These are phyloP conservation scores for Podospora pseudoanserina DNA, from an alignment of 495 filamentous ascomycete species.

Conservation along the genomic window DNA sequence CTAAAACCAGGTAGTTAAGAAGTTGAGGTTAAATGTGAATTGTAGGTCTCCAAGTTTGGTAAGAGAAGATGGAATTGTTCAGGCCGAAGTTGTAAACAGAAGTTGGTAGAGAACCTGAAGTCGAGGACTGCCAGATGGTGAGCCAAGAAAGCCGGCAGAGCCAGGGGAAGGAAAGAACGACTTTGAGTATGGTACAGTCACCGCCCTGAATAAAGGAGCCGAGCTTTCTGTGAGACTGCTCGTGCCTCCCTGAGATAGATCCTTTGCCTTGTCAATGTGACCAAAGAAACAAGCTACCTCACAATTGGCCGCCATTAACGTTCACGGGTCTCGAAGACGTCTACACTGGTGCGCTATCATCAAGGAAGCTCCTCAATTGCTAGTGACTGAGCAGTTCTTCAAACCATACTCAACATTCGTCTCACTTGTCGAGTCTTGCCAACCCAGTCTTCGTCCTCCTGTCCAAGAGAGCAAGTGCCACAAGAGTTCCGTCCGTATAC, in stretches of 20 bases:
- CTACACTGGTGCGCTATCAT: neutral
- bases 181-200: neutral
- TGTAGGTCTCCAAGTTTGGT: neutral
- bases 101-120: neutral
- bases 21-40: neutral
- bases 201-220: too few relatives aligned
- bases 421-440: too few relatives aligned
- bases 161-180: neutral
- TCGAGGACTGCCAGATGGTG: neutral
- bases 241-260: neutral
- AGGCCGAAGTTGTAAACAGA: neutral
- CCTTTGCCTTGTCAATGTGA: neutral
- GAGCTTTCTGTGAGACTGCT: neutral
- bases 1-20: neutral
- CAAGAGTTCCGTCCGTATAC: too few relatives aligned
- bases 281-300: neutral
- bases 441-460: too few relatives aligned
- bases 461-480: too few relatives aligned
- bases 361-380: too few relatives aligned
- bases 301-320: neutral
- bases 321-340: neutral
- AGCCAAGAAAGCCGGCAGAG: neutral
- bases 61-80: neutral
- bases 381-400: too few relatives aligned
- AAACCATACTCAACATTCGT: too few relatives aligned